phyloP scores from a whole-genome alignment of 1,284 basidiomycete genomes.

The Tilletia indica region DNA sequence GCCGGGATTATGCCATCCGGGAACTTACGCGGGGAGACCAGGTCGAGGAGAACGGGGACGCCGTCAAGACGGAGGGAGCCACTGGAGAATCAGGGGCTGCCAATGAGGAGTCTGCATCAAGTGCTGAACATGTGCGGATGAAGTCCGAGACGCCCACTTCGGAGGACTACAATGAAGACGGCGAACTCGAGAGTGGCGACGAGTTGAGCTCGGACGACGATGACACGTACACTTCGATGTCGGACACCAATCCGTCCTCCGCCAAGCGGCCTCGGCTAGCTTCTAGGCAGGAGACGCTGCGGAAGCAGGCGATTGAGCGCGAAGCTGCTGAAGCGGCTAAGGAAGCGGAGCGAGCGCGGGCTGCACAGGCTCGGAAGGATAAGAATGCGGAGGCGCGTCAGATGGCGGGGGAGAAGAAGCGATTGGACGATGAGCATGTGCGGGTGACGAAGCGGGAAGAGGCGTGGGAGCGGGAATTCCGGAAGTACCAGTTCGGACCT shows the following conservation, averaged over 20 bases:
- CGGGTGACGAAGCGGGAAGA: slow-evolving; percentile 76
- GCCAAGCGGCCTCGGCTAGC: neutral
- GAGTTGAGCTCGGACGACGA: slow-evolving; percentile 36
- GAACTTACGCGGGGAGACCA: slow-evolving; percentile 15
- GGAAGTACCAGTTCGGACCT: slow-evolving; percentile 76
- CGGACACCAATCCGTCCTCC: neutral
- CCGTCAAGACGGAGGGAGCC: slow-evolving; percentile 18
- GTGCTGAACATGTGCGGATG: slow-evolving; percentile 20
- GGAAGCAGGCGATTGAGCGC: slow-evolving; percentile 47
- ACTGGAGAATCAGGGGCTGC: slow-evolving; percentile 14
- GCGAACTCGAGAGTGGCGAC: slow-evolving; percentile 62
- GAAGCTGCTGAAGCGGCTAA: slow-evolving; percentile 37
- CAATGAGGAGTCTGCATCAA: slow-evolving; percentile 14
- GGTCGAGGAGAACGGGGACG: slow-evolving; percentile 19
- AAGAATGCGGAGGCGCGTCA: slow-evolving; percentile 44
- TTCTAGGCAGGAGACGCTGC: slow-evolving; percentile 48
- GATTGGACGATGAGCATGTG: slow-evolving; percentile 70
- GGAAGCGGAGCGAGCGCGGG: slow-evolving; percentile 30
- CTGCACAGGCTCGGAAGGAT: slow-evolving; percentile 37
- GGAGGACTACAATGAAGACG: slow-evolving; percentile 30
- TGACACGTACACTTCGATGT: slow-evolving; percentile 26
- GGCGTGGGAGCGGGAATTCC: slow-evolving; percentile 86
- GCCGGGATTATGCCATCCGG: slow-evolving; percentile 63
- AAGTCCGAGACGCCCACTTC: slow-evolving; percentile 42
- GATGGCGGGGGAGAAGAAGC: slow-evolving; percentile 36